A percentile compares a stretch with the other conserved stretches of the same genome.
These are phyloP conservation scores for Pseudozyma sp. DNA, from an alignment of 1,284 basidiomycete species.

Conservation along the genomic window DNA sequence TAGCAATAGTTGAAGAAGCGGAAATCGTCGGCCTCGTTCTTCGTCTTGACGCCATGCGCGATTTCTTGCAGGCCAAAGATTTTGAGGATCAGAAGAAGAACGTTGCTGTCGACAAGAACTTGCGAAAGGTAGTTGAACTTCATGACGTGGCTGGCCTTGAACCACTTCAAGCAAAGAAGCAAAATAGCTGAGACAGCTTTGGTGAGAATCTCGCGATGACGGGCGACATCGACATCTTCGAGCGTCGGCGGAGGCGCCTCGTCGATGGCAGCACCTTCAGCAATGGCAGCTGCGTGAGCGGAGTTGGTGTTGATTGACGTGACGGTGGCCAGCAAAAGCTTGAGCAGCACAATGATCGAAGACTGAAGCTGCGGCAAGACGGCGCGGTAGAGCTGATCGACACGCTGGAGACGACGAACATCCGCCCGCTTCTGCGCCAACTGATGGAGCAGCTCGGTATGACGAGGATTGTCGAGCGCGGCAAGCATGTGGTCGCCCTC, in stretches of 20 bases:
- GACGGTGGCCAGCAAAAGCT: constrained; percentile 65
- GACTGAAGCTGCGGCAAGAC: constrained; percentile 63
- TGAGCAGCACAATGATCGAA: constrained; percentile 67
- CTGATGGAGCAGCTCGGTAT: constrained; percentile 37
- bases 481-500: constrained; percentile 61
- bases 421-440: constrained; percentile 61
- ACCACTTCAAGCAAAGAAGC: constrained; percentile 92
- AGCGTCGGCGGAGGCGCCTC: constrained; percentile 79
- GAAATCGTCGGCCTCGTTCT: constrained; percentile 81
- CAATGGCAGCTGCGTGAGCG: constrained; percentile 62
- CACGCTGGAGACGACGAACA: constrained; percentile 58
- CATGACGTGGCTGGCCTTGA: constrained; percentile 90
- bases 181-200: constrained; percentile 97
- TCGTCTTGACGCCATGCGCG: constrained; percentile 82
- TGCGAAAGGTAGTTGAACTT: constrained; percentile 98
- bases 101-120: constrained; percentile 93
- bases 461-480: constrained; percentile 58
- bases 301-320: constrained; percentile 65
- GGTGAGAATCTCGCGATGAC: constrained; percentile 96
- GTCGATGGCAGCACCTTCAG: constrained; percentile 59
- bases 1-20: constrained; percentile 97
- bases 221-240: constrained; percentile 93
- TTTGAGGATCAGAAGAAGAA: constrained; percentile 91
- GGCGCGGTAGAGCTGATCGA: constrained; percentile 62
- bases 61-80: constrained; percentile 98